phyloP scores from a whole-genome alignment of 169 alveolate genomes.

The Plasmodium inui region DNA sequence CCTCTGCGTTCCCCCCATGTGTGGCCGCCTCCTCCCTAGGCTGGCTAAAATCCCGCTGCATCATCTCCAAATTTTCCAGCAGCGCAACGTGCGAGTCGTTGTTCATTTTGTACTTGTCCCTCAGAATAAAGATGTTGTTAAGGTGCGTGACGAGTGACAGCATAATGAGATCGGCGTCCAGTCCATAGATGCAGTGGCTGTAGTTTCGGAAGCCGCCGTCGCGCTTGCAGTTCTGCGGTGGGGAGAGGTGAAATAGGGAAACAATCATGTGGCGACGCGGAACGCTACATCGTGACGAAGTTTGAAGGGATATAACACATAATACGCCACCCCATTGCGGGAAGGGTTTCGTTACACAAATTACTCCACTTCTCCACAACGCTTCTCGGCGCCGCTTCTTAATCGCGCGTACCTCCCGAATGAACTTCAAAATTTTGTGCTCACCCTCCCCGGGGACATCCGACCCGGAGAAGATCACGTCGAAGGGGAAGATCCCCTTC shows the following conservation, averaged over 20 bases:
- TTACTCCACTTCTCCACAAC: neutral
- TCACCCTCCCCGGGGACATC: constrained; percentile 98
- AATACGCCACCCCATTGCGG: neutral
- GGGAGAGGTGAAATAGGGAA: neutral
- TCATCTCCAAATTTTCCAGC: constrained; percentile 73
- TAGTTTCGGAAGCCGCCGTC: constrained; percentile 42
- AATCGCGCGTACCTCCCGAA: constrained; percentile 77
- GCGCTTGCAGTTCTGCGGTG: constrained; percentile 35
- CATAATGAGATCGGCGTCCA: constrained; percentile 97
- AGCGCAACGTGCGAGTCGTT: constrained; percentile 57
- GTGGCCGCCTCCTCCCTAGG: constrained; percentile 83
- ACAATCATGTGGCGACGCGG: neutral
- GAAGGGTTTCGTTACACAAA: neutral
- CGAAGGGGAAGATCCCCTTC: constrained; percentile 88
- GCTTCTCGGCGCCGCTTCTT: too few relatives aligned
- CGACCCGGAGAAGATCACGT: constrained; percentile 93
- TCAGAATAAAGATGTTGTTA: constrained; percentile 91
- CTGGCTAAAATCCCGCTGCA: constrained; percentile 74
- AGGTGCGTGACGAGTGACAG: constrained; percentile 96
- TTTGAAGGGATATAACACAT: neutral
- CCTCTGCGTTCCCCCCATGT: constrained; percentile 90
- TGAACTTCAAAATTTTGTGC: constrained; percentile 95
- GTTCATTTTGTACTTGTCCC: constrained; percentile 92
- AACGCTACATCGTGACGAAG: neutral
- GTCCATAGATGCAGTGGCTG: constrained; percentile 96